A percentile compares a stretch with the other conserved stretches of the same genome.
phyloP scores from a whole-genome alignment of 805 yeast genomes.

The Wickerhamomyces bovis region DNA sequence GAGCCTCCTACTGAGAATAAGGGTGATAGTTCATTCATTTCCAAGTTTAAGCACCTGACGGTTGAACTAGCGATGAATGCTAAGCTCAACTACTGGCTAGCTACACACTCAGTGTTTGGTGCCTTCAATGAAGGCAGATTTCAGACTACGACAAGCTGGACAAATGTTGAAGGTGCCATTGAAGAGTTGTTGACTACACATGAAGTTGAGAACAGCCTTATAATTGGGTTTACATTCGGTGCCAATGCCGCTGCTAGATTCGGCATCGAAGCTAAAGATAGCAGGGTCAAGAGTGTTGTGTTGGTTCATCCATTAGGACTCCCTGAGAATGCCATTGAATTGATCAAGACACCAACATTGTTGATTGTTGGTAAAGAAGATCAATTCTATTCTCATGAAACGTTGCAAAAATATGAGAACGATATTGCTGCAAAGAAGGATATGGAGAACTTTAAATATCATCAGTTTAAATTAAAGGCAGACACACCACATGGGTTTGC shows the following conservation, averaged over 20 bases:
- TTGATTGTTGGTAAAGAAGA: constrained; percentile 17
- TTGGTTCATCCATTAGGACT: constrained; percentile 21
- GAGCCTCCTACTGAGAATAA: constrained; percentile 2
- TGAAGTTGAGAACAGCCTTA: constrained; percentile 13
- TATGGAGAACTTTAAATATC: constrained; percentile 6
- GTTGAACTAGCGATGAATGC: constrained; percentile 15
- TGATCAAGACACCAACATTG: constrained; percentile 10
- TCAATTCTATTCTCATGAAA: constrained; percentile 10
- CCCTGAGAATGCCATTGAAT: constrained; percentile 13
- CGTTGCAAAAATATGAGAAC: constrained; percentile 7
- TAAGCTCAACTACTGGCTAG: constrained; percentile 18
- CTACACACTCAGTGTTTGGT: constrained; percentile 20
- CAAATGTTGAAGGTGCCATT: constrained; percentile 8
- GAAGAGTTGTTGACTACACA: constrained; percentile 16
- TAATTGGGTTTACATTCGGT: constrained; percentile 23
- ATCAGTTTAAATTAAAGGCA: constrained; percentile 17
- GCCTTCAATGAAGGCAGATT: constrained; percentile 12
- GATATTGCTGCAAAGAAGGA: constrained; percentile 10
- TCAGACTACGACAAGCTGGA: constrained; percentile 19
- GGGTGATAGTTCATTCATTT: constrained; percentile 8
- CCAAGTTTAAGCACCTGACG: constrained; percentile 14
- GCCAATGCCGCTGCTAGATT: constrained; percentile 19
- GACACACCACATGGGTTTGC: constrained; percentile 36
- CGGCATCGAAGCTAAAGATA: constrained; percentile 13
- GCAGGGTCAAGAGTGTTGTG: constrained; percentile 13